Evolutionary conservation across 371 early-diverging fungal genomes (phyloP).

Genomic region (Amoeboaphelidium occidentale): DNA sequence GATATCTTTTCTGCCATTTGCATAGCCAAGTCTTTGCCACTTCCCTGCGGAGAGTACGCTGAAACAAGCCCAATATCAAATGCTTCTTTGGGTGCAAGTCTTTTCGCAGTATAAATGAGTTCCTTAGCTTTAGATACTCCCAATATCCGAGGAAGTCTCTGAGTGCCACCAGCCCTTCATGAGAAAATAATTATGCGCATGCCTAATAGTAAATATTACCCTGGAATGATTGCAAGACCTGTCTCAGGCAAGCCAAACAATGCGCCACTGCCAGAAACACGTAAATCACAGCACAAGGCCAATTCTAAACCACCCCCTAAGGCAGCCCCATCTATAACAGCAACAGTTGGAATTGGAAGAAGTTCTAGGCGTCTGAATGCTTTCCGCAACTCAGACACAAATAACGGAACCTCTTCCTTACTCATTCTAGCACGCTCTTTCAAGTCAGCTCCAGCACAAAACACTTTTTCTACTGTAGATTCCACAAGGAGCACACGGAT

Average conservation of each 20-base stretch:
- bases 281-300: constrained; percentile 72
- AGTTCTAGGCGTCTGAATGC: constrained; percentile 64
- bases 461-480: constrained; percentile 55
- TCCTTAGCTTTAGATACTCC: constrained; percentile 75
- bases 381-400: constrained; percentile 44
- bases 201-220: constrained; percentile 20
- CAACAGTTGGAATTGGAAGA: constrained; percentile 56
- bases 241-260: constrained; percentile 81
- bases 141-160: constrained; percentile 62
- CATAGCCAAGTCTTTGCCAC: constrained; percentile 28
- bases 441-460: constrained; percentile 90
- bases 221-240: constrained; percentile 85
- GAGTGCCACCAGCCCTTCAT: constrained; percentile 80
- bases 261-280: constrained; percentile 52
- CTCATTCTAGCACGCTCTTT: constrained; percentile 80
- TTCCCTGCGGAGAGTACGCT: constrained; percentile 14
- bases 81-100: constrained; percentile 35
- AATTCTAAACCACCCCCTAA: constrained; percentile 87
- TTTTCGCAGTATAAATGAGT: constrained; percentile 59
- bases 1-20: constrained; percentile 53
- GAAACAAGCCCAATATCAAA: constrained; percentile 37
- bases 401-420: constrained; percentile 49
- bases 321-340: constrained; percentile 81
- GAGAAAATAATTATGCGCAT: neutral
- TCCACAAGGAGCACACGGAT: constrained; percentile 59